Conservation (phyloP, 1,284 basidiomycete genomes). For the Heterobasidion occidentale region DNA sequence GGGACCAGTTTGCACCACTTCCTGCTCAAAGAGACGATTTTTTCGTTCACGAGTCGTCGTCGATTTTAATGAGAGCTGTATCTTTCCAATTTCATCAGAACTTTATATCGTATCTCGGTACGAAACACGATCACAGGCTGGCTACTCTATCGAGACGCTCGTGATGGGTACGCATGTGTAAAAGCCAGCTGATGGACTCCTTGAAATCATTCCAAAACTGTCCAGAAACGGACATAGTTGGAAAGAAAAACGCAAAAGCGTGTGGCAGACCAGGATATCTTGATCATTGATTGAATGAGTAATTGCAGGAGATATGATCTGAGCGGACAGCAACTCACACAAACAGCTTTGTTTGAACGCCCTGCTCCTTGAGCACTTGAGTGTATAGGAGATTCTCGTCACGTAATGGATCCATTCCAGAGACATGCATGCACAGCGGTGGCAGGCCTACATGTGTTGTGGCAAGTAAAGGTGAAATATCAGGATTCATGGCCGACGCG, state of each 20-base stretch:
- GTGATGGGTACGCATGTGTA: too few relatives aligned
- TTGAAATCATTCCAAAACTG: not conserved
- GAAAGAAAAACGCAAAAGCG: not conserved
- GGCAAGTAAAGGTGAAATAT: not conserved
- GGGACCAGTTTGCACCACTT: too few relatives aligned
- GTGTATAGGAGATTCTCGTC: not conserved
- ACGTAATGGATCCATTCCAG: conserved; percentile 1
- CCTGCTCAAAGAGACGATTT: too few relatives aligned
- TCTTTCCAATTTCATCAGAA: too few relatives aligned
- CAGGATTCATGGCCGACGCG: not conserved
- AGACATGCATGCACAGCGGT: not conserved
- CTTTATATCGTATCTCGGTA: too few relatives aligned
- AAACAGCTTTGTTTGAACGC: not conserved
- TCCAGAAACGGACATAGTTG: not conserved
- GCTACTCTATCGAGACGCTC: too few relatives aligned
- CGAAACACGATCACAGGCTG: too few relatives aligned
- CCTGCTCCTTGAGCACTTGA: not conserved
- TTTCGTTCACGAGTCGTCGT: too few relatives aligned
- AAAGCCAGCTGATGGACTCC: not conserved
- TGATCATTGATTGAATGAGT: not conserved
- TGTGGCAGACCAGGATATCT: not conserved
- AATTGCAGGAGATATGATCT: not conserved
- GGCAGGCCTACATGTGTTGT: not conserved
- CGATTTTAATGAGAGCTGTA: too few relatives aligned
- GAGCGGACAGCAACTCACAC: not conserved